A percentile compares a stretch with the other conserved stretches of the same genome.
Conservation (phyloP, 768 basidiomycete genomes). For the Podaxis rugospora region DNA sequence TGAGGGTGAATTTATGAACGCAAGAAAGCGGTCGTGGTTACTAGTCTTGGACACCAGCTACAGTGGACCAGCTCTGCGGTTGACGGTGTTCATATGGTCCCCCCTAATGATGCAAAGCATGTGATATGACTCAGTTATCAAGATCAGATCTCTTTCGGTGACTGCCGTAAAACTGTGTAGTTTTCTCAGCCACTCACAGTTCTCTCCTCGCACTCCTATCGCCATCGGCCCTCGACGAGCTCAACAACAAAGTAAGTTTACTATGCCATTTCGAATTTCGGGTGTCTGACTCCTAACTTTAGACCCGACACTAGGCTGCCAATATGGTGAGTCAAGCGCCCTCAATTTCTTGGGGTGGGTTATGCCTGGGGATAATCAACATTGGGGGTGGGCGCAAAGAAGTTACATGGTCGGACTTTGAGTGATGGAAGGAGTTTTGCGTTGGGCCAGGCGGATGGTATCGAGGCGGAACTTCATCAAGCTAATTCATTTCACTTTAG, state of each 20-base stretch:
- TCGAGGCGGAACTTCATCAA: not conserved
- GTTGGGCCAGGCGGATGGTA: not conserved
- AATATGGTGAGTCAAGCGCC: constrained; percentile 31
- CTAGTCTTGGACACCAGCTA: too few relatives aligned
- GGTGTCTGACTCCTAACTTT: constrained; percentile 5
- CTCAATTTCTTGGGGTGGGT: constrained; percentile 6
- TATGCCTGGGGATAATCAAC: not conserved
- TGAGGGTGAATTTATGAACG: too few relatives aligned
- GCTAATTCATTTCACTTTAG: constrained; percentile 32
- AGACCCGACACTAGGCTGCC: constrained; percentile 20
- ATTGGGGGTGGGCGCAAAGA: not conserved
- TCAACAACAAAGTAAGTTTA: constrained; percentile 37
- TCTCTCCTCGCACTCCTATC: constrained; percentile 16
- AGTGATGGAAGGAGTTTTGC: constrained; percentile 3
- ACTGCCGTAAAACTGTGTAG: constrained; percentile 41
- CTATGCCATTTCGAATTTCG: not conserved
- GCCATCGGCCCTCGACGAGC: constrained; percentile 35
- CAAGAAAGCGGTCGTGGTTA: too few relatives aligned
- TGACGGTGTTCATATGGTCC: not conserved
- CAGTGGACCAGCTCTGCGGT: too few relatives aligned
- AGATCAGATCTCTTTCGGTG: constrained; percentile 25
- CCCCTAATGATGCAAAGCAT: not conserved
- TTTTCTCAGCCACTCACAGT: constrained; percentile 30
- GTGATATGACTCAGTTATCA: not conserved
- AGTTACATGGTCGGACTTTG: not conserved